Base-by-base conservation (phyloP, 2,329 filamentous ascomycete species). In the Colletotrichum eremochloae region DNA sequence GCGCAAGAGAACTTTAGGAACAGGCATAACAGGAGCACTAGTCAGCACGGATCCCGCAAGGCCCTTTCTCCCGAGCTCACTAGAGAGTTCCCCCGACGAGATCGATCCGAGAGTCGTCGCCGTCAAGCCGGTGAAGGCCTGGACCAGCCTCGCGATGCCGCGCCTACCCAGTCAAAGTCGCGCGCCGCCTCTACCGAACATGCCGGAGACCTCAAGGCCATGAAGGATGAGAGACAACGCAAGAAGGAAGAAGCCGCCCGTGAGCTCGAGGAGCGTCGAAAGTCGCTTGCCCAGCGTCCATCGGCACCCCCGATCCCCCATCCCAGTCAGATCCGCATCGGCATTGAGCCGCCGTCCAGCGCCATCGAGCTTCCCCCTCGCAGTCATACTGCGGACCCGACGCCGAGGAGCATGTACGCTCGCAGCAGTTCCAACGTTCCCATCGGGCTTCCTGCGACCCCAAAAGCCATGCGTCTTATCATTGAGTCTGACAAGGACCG, bases 371-470 rank as follows among this genome's bases (percentile, higher is more conserved):
- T 84, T 14, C 86, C 87, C 2, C 84, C 84, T 36, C 87, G 92
- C 66, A 92, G 91, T 76, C 88, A 90, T 57, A 93, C 92, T 9
- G 91, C 89, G 1, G 91, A 93, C 72, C 89, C 90, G 2, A 86
- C 84, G 3, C 56, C 50, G 7, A 82, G 82, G 73, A 86, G 84
- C 79, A 87, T 88, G 80, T 87, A 86, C 73, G 84, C 85, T 18
- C 81, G 80, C 63, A 80, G 81, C 42, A 80, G 80, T 44, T 76
- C 79, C 20, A 82, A 78, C 2, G 86, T 86, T 1, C 87, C 89
- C 7, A 88, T 96, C 63, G 95, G 95, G 0, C 87, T 97, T n/a
- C 95, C 96, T 18, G 94, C 95, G 2, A 98, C 95, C 0, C 95
- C 96, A 40, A 92, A 94, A 83, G 95, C 95, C 1, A 97, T 98